phyloP scores from a whole-genome alignment of 352 stramenopile genomes.

The Pythium phragmiticola region DNA sequence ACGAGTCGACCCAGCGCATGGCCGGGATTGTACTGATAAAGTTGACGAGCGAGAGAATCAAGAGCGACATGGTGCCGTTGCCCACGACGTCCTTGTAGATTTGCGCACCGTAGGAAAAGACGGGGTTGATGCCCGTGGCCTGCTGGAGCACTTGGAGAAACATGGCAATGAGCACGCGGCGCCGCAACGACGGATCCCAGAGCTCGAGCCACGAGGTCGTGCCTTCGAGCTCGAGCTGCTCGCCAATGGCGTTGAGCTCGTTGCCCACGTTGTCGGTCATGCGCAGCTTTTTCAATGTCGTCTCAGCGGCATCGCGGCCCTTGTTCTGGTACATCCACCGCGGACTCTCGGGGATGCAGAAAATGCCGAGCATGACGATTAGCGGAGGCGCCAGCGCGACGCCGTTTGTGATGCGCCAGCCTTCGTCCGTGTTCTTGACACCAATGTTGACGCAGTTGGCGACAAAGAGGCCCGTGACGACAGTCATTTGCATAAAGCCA shows the following conservation, averaged over 20 bases:
- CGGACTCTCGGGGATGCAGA: constrained; percentile 33
- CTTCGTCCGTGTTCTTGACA: constrained; percentile 22
- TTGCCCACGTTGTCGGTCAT: constrained; percentile 25
- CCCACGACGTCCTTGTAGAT: constrained; percentile 15
- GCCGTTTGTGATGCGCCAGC: constrained; percentile 29
- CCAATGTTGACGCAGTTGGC: constrained; percentile 32
- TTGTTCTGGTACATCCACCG: constrained; percentile 26
- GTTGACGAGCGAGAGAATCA: constrained; percentile 22
- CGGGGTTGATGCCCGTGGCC: constrained; percentile 31
- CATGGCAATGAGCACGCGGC: constrained; percentile 29
- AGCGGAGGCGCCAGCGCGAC: constrained; percentile 25
- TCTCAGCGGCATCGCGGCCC: constrained; percentile 22
- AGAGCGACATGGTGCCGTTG: constrained; percentile 14
- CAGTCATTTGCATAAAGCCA: constrained; percentile 39
- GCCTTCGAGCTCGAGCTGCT: constrained; percentile 28
- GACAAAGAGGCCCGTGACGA: constrained; percentile 36
- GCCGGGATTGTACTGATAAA: constrained; percentile 29
- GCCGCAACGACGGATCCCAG: constrained; percentile 22
- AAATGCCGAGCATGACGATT: constrained; percentile 34
- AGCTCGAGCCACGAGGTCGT: constrained; percentile 25
- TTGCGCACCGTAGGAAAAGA: constrained; percentile 27
- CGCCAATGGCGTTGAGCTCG: constrained; percentile 34
- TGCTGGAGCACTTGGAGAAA: constrained; percentile 30
- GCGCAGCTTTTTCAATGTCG: constrained; percentile 25
- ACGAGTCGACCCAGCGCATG: constrained; percentile 31